Percentiles rank a stretch among this genome's conserved stretches.
Evolutionary conservation across 1,284 basidiomycete genomes (phyloP).

Genomic region (Anthracocystis panici-leucophaei): DNA sequence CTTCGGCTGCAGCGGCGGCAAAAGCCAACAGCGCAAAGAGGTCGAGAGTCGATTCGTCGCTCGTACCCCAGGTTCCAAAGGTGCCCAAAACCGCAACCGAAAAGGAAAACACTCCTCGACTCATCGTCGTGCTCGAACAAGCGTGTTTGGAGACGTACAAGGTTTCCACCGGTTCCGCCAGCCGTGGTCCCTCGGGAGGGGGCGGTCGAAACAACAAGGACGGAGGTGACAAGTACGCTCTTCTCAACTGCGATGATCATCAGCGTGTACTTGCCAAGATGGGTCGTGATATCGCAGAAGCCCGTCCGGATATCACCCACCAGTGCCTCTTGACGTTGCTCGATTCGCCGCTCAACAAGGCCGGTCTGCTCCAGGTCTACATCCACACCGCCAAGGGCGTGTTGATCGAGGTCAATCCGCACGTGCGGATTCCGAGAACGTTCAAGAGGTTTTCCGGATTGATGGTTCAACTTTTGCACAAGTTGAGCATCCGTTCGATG

Average conservation of each 20-base stretch:
- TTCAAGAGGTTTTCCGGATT: constrained; percentile 98
- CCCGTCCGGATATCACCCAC: constrained; percentile 97
- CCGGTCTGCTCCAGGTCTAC: constrained; percentile 94
- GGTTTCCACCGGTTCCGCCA: constrained; percentile 75
- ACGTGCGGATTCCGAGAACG: constrained; percentile 95
- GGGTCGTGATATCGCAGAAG: constrained; percentile 96
- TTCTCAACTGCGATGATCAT: constrained; percentile 98
- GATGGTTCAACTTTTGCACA: constrained; percentile 99
- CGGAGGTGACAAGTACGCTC: constrained; percentile 84
- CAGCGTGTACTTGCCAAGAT: constrained; percentile 98
- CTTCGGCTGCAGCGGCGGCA: constrained; percentile 30
- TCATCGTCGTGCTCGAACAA: constrained; percentile 91
- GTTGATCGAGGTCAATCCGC: constrained; percentile 97
- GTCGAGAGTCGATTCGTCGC: constrained; percentile 58
- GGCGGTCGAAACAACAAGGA: constrained; percentile 65
- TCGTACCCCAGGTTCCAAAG: constrained; percentile 66
- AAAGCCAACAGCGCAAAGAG: constrained; percentile 57
- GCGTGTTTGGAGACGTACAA: constrained; percentile 97
- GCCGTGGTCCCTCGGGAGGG: constrained; percentile 70
- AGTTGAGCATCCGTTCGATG: constrained; percentile 91
- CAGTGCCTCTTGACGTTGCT: constrained; percentile 97
- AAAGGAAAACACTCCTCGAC: constrained; percentile 60
- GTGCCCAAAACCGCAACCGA: constrained; percentile 64
- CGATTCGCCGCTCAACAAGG: constrained; percentile 98
- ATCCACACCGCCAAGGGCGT: constrained; percentile 97